These are phyloP conservation scores for Gymnopilus dilepis DNA, from an alignment of 768 basidiomycete genomes.

Conservation along the genomic window DNA sequence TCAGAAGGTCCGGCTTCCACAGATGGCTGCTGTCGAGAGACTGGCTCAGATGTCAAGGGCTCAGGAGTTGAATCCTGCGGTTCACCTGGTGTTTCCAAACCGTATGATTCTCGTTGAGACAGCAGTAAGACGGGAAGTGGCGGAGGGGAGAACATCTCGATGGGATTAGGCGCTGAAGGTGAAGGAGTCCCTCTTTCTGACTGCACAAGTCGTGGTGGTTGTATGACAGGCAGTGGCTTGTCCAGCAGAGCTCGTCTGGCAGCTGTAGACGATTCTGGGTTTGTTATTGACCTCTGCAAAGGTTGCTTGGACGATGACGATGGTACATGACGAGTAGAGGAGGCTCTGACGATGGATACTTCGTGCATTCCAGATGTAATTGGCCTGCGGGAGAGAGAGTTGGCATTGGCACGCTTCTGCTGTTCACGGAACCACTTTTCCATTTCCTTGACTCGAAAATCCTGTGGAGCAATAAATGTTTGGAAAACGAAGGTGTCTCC, in stretches of 20 bases:
- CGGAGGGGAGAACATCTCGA: slow-evolving; percentile 40
- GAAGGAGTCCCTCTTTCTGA: slow-evolving; percentile 28
- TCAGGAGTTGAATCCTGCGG: not conserved
- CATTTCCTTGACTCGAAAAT: slow-evolving; percentile 81
- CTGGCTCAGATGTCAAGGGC: slow-evolving; percentile 2
- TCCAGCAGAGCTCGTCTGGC: slow-evolving; percentile 21
- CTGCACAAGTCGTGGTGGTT: slow-evolving; percentile 28
- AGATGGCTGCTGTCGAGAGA: not conserved
- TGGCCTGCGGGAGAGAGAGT: slow-evolving; percentile 33
- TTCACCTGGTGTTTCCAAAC: slow-evolving; percentile 24
- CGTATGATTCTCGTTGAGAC: slow-evolving; percentile 37
- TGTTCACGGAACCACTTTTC: slow-evolving; percentile 75
- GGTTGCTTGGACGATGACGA: slow-evolving; percentile 22
- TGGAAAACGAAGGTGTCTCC: slow-evolving; percentile 57
- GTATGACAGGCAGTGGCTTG: slow-evolving; percentile 27
- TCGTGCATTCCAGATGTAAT: slow-evolving; percentile 23
- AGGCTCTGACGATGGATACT: slow-evolving; percentile 18
- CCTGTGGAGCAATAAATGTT: slow-evolving; percentile 68
- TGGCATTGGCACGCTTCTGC: slow-evolving; percentile 45
- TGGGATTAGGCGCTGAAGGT: slow-evolving; percentile 24
- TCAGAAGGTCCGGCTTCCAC: slow-evolving; percentile 11
- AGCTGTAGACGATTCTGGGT: slow-evolving; percentile 26
- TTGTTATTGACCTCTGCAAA: slow-evolving; percentile 32
- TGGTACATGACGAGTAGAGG: slow-evolving; percentile 19
- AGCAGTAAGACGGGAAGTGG: slow-evolving; percentile 48